These are phyloP conservation scores for Penicillium sp. DNA, from an alignment of 2,329 filamentous ascomycete genomes.

Conservation along the genomic window DNA sequence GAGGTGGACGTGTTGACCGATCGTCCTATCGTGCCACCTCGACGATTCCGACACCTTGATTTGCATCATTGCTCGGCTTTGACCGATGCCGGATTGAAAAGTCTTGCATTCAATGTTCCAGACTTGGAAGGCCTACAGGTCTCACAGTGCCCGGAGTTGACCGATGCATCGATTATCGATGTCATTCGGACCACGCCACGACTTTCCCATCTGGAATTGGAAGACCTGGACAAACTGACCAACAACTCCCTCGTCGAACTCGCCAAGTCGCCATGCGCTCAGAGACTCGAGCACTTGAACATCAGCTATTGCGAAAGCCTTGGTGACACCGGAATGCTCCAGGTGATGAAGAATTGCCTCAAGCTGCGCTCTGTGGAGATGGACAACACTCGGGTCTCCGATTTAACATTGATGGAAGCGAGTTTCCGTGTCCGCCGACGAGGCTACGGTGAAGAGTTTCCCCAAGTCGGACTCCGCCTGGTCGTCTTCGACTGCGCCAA, in stretches of 20 bases:
- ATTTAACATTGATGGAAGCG: constrained; percentile 81
- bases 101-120: constrained; percentile 73
- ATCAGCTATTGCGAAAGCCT: constrained; percentile 88
- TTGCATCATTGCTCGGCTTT: constrained; percentile 75
- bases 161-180: constrained; percentile 69
- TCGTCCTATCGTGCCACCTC: constrained; percentile 70
- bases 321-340: constrained; percentile 79
- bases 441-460: constrained; percentile 50
- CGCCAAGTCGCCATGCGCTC: constrained; percentile 72
- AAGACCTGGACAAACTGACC: constrained; percentile 76
- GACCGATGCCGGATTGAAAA: constrained; percentile 69
- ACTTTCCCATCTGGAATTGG: constrained; percentile 84
- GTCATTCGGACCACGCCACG: constrained; percentile 73
- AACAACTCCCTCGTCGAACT: constrained; percentile 74
- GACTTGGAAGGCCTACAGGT: constrained; percentile 80
- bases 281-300: constrained; percentile 73
- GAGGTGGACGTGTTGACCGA: constrained; percentile 80
- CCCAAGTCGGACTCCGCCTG: constrained; percentile 67
- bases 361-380: constrained; percentile 72
- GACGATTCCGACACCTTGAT: constrained; percentile 80
- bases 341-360: constrained; percentile 73
- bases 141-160: constrained; percentile 72
- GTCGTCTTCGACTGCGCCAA: constrained; percentile 90
- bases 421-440: constrained; percentile 74
- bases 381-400: constrained; percentile 90